These are phyloP conservation scores for Colletotrichum spinosum DNA, from an alignment of 2,329 filamentous ascomycete species.

Conservation along the genomic window DNA sequence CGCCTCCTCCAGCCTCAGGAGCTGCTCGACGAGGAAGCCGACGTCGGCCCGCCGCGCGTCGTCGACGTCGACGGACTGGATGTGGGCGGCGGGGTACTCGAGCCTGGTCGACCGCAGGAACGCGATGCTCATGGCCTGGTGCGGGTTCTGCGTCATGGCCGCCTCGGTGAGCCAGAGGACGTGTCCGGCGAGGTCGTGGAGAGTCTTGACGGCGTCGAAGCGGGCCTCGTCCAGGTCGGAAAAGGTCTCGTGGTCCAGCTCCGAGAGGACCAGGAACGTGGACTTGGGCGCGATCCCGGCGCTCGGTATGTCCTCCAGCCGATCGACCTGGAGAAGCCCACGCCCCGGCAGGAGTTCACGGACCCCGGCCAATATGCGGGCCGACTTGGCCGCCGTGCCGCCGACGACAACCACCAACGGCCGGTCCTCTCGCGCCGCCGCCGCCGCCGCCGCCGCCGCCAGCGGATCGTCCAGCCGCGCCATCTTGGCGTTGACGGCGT, in stretches of 20 bases:
- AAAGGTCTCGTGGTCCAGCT: slow-evolving; percentile 42
- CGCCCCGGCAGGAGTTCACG: too few relatives aligned
- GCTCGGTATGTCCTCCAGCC: not conserved
- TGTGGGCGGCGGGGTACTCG: slow-evolving; percentile 19
- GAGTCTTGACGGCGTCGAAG: slow-evolving; percentile 2
- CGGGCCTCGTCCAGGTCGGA: slow-evolving; percentile 41
- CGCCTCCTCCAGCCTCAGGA: slow-evolving; percentile 1
- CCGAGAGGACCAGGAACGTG: slow-evolving; percentile 29
- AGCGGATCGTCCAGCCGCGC: slow-evolving; percentile 1
- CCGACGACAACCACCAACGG: slow-evolving; percentile 10
- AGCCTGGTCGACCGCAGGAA: slow-evolving; percentile 23
- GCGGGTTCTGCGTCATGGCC: slow-evolving; percentile 33
- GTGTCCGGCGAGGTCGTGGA: slow-evolving; percentile 28
- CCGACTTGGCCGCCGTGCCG: not conserved
- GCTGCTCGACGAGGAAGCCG: not conserved
- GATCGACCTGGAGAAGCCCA: not conserved
- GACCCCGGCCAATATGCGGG: too few relatives aligned
- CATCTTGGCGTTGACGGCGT: not conserved
- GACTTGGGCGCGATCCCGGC: not conserved
- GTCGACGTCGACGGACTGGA: slow-evolving; percentile 32
- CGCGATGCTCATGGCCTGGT: slow-evolving; percentile 36
- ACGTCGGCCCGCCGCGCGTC: not conserved
- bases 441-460: not conserved
- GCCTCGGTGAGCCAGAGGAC: slow-evolving; percentile 42
- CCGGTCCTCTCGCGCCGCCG: not conserved